Percentiles rank a stretch among this genome's conserved stretches.
phyloP scores from a whole-genome alignment of 352 stramenopile genomes.

The Phytopythium aichiense region DNA sequence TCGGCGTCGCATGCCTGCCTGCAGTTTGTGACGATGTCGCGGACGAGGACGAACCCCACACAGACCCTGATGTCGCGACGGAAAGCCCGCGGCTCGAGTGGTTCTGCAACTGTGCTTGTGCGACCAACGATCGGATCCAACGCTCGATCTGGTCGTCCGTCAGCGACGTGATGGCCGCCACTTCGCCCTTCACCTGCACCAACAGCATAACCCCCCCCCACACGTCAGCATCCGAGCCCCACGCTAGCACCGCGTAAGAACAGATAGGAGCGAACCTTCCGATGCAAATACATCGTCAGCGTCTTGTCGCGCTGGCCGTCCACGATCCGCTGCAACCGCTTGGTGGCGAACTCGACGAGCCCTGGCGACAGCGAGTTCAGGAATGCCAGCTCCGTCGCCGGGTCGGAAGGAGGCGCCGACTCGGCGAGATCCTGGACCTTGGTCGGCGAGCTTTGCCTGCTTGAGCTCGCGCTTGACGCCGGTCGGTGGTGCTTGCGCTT shows the following conservation, averaged over 20 bases:
- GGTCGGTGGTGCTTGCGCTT: constrained; percentile 41
- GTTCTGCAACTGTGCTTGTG: constrained; percentile 28
- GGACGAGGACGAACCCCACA: background rate
- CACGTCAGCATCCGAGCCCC: background rate
- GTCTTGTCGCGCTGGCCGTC: constrained; percentile 49
- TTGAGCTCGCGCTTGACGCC: constrained; percentile 21
- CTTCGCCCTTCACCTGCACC: constrained; percentile 29
- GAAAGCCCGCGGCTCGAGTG: constrained; percentile 11
- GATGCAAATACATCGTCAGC: constrained; percentile 32
- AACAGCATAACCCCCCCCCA: background rate
- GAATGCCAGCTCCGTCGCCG: constrained; percentile 44
- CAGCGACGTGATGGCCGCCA: constrained; percentile 56
- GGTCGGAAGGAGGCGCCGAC: constrained; percentile 21
- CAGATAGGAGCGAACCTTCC: constrained; percentile 26
- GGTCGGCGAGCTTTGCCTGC: constrained; percentile 23
- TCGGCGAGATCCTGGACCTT: constrained; percentile 30
- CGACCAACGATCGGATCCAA: constrained; percentile 46
- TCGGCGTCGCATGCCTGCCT: constrained; percentile 42
- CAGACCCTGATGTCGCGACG: constrained; percentile 7
- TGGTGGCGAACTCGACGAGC: constrained; percentile 36
- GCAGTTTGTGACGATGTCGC: background rate
- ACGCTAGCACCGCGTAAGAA: background rate
- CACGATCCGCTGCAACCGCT: constrained; percentile 49
- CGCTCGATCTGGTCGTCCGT: constrained; percentile 57
- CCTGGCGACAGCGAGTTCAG: constrained; percentile 29